These are phyloP conservation scores for Beauveria australis DNA, from an alignment of 2,329 filamentous ascomycete genomes.

Conservation along the genomic window DNA sequence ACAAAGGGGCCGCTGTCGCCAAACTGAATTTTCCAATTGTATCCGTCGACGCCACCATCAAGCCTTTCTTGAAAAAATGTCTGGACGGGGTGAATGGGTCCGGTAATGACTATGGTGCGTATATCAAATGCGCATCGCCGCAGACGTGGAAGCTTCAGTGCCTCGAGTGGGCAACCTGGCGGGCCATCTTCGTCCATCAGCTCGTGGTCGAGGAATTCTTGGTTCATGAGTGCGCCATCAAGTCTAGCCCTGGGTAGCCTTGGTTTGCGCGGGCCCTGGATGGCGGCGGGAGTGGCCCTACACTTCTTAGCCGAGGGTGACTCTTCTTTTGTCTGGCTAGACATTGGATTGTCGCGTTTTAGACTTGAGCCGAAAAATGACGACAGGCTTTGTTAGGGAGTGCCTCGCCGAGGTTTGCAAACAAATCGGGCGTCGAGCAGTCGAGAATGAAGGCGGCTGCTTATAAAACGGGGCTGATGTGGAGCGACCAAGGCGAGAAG, in stretches of 20 bases:
- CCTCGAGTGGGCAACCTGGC: not conserved
- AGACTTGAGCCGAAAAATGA: not conserved
- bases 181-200: not conserved
- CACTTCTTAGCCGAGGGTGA: not conserved
- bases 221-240: not conserved
- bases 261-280: not conserved
- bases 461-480: too few relatives aligned
- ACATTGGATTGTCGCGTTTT: not conserved
- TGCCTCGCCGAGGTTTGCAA: too few relatives aligned
- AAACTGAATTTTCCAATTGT: not conserved
- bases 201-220: not conserved
- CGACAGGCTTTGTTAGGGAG: not conserved
- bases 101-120: not conserved
- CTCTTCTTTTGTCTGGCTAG: not conserved
- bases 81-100: not conserved
- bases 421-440: too few relatives aligned
- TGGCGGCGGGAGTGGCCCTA: not conserved
- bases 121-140: not conserved
- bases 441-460: too few relatives aligned
- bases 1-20: not conserved
- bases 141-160: not conserved
- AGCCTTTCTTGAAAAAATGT: not conserved
- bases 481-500: too few relatives aligned
- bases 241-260: not conserved
- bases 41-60: conserved; percentile 1